Percentiles rank a stretch among this genome's conserved stretches.
Conservation (phyloP, 1,284 basidiomycete species). For the Papiliotrema terrestris region DNA sequence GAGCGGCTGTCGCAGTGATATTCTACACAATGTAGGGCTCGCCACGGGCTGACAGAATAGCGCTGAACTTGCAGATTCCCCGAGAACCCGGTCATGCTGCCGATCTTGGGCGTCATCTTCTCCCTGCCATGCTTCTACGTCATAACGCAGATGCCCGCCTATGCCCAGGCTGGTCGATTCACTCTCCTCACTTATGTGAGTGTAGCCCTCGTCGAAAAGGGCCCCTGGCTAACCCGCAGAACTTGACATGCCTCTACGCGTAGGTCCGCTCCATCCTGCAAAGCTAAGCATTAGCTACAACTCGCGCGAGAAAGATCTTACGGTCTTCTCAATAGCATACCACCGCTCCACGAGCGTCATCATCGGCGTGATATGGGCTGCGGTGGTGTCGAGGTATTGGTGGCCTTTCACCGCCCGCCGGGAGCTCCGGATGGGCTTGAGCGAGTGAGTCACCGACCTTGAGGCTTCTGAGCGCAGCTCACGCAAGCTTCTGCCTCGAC, state of each 20-base stretch:
- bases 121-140: conserved; percentile 92
- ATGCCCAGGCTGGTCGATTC: conserved; percentile 76
- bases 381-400: conserved; percentile 80
- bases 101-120: conserved; percentile 82
- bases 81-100: conserved; percentile 68
- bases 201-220: background rate
- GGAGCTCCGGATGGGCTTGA: conserved; percentile 76
- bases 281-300: conserved; percentile 58
- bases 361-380: conserved; percentile 83
- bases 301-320: conserved; percentile 63
- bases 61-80: conserved; percentile 55
- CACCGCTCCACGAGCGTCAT: conserved; percentile 78
- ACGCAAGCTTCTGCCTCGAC: conserved; percentile 47
- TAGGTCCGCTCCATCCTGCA: background rate
- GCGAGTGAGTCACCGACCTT: conserved; percentile 61
- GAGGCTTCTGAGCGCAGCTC: background rate
- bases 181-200: conserved; percentile 63
- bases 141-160: conserved; percentile 70
- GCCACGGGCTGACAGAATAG: background rate
- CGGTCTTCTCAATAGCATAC: conserved; percentile 68
- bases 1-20: conserved; percentile 69
- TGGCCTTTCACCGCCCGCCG: conserved; percentile 92
- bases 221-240: conserved; percentile 58
- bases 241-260: conserved; percentile 84
- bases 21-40: conserved; percentile 58